Evolutionary conservation across 2,329 filamentous ascomycete species (phyloP).

Genomic region (Microsporum ferrugineum): DNA sequence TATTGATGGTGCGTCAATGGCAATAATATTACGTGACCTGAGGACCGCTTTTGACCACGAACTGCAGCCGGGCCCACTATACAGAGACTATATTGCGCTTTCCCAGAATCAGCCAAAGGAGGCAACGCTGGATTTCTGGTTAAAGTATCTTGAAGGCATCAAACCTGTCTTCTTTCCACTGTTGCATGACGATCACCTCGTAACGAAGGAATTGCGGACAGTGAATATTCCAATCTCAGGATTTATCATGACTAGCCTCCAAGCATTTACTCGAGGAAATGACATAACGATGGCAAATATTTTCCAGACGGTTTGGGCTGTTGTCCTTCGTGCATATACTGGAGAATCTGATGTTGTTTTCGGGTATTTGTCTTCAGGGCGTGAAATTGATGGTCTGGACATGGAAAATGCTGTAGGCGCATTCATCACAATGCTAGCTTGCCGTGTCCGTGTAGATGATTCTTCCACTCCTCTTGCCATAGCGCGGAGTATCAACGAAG

Average conservation of each 20-base stretch:
- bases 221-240: neutral
- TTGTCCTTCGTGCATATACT: constrained; percentile 13
- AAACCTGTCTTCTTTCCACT: constrained; percentile 15
- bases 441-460: constrained; percentile 4
- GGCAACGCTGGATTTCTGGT: constrained; percentile 16
- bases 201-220: neutral
- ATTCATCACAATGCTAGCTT: constrained; percentile 30
- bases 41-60: constrained; percentile 22
- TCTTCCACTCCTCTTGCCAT: neutral
- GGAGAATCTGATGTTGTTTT: constrained; percentile 19
- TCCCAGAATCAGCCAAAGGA: constrained; percentile 13
- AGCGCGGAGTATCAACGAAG: neutral
- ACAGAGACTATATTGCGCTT: constrained; percentile 26
- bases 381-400: constrained; percentile 29
- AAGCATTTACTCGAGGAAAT: constrained; percentile 2
- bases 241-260: neutral
- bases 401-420: constrained; percentile 18
- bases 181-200: neutral
- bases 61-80: neutral
- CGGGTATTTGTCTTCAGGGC: constrained; percentile 20
- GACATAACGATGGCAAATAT: constrained; percentile 16
- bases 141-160: constrained; percentile 14
- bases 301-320: constrained; percentile 17
- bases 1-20: constrained; percentile 33
- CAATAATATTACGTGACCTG: constrained; percentile 29